Evolutionary conservation across 2,329 filamentous ascomycete genomes (phyloP), one percentile per base, ranked within the genome.

Genomic region (Penicillium sp.): DNA sequence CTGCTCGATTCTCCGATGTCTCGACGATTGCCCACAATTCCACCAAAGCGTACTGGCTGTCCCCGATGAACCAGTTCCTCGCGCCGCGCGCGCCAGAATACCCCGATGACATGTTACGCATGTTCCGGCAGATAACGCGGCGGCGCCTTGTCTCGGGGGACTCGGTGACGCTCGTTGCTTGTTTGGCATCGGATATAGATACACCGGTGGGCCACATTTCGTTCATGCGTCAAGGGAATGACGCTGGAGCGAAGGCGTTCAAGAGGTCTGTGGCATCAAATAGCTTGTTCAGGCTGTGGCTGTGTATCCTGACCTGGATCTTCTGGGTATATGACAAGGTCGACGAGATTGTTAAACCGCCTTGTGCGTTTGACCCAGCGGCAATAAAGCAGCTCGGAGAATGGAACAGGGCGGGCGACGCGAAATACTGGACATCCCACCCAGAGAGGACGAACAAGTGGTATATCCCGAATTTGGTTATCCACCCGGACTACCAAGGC

Each of bases 271-370:
- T 34, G 17, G 32, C 32, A 34, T 34, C 32, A 34, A 34, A 34
- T 15, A 34, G 32, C 10, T 34, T 34, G 32, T 34, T 34, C 32
- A 17, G 32, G 32, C 32, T 34, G 32, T 34, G 32, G 32, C 32
- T 34, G 32, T 34, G 32, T 34, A 34, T 34, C 32, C 32, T 34
- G 15, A 12, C 32, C 32, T 34, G 32, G 32, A 15, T 34, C 32
- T 34, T 34, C 32, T 34, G 32, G 32, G 32, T 34, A 34, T 34
- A 34, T 34, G 32, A 34, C 32, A 34, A 34, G 32, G 32, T 34
- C 32, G 32, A 34, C 17, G 32, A 34, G 32, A 34, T 34, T 34
- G 32, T 34, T 34, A 34, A 34, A 34, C 32, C 32, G 15, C 32
- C 32, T 34, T 34, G 32, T 34, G 32, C 32, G 32, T 34, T 34